A percentile compares a stretch with the other conserved stretches of the same genome.
phyloP scores from a whole-genome alignment of 768 basidiomycete species.

The Lepiota subincarnata region DNA sequence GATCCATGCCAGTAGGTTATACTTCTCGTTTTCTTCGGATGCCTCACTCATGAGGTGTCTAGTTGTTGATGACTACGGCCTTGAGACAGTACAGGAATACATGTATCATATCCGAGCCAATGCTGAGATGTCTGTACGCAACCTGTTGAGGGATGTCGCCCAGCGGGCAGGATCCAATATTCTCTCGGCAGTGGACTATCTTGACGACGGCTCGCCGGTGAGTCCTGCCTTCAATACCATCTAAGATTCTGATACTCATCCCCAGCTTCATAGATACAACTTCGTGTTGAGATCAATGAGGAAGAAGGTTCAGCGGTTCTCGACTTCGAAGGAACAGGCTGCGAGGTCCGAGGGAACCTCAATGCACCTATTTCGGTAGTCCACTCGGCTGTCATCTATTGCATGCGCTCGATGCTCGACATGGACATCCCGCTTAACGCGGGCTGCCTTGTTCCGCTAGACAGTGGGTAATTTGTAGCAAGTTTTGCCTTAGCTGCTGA shows the following conservation, averaged over 20 bases:
- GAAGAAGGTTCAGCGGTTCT: conserved; percentile 71
- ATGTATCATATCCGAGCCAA: conserved; percentile 90
- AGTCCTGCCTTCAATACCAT: conserved; percentile 15
- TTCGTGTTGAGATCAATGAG: conserved; percentile 75
- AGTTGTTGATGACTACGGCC: conserved; percentile 86
- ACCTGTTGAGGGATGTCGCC: conserved; percentile 71
- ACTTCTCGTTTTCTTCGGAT: conserved; percentile 2
- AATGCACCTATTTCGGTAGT: conserved; percentile 85
- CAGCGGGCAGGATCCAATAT: conserved; percentile 61
- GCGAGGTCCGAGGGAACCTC: conserved; percentile 79
- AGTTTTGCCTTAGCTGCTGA: conserved; percentile 1
- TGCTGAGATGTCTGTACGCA: conserved; percentile 83
- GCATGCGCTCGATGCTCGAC: conserved; percentile 83
- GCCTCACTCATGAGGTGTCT: conserved; percentile 9
- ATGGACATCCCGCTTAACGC: conserved; percentile 90
- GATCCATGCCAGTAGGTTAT: conserved; percentile 64
- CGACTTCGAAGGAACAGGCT: conserved; percentile 83
- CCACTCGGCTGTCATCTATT: conserved; percentile 86
- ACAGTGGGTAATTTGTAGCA: conserved; percentile 42
- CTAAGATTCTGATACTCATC: not conserved
- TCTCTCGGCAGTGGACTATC: conserved; percentile 73
- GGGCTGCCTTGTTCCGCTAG: conserved; percentile 85
- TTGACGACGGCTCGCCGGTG: conserved; percentile 86
- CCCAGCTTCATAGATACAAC: conserved; percentile 48
- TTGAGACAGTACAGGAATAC: conserved; percentile 86